phyloP scores from a whole-genome alignment of 768 basidiomycete species.

The Daedalea quercina region DNA sequence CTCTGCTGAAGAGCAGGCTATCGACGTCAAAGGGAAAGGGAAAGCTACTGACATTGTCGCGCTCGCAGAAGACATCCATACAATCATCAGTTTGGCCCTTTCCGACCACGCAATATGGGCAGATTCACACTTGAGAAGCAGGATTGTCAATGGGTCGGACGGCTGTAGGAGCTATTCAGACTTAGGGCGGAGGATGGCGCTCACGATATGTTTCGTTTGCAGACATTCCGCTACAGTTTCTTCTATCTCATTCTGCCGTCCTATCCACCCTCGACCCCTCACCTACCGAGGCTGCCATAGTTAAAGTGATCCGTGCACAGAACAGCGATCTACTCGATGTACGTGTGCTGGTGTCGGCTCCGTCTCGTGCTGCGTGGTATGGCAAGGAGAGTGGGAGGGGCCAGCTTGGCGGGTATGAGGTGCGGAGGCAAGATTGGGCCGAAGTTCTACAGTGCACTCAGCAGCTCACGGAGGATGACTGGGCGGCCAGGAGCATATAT shows the following conservation, averaged over 20 bases:
- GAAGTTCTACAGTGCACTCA: conserved; percentile 16
- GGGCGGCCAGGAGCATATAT: conserved; percentile 63
- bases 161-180: conserved; percentile 39
- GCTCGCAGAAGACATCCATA: conserved; percentile 39
- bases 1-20: no score
- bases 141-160: conserved; percentile 37
- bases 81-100: conserved; percentile 51
- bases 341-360: conserved; percentile 48
- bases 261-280: conserved; percentile 16
- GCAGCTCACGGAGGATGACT: conserved; percentile 35
- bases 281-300: conserved; percentile 40
- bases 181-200: background rate
- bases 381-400: conserved; percentile 20
- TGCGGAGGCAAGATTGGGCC: conserved; percentile 47
- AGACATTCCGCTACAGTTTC: conserved; percentile 57
- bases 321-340: conserved; percentile 45
- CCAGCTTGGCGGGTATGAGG: conserved; percentile 53
- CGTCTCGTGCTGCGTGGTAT: conserved; percentile 33
- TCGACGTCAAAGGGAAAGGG: conserved; percentile 19
- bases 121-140: conserved; percentile 40
- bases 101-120: conserved; percentile 67
- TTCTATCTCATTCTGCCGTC: conserved; percentile 36
- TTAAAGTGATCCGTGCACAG: conserved; percentile 53
- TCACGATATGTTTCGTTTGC: conserved; percentile 2
- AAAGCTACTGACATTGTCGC: conserved; percentile 16